Evolutionary conservation across 2,329 filamentous ascomycete species (phyloP).

Genomic region (Amesomyces nigricolor): DNA sequence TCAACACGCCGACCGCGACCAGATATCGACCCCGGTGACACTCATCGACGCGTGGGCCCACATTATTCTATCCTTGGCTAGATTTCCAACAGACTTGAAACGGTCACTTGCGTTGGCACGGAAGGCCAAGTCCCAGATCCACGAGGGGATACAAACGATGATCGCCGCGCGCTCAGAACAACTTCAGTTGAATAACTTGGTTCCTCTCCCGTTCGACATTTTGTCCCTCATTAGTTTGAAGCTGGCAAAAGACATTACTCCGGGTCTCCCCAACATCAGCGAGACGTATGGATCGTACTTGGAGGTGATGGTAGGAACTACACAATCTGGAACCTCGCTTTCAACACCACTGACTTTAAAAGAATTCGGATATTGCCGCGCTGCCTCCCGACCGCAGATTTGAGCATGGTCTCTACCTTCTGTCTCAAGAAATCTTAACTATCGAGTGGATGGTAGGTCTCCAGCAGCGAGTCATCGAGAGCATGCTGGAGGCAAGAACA

Average conservation of each 20-base stretch:
- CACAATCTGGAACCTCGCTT: neutral
- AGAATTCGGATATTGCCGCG: constrained; percentile 38
- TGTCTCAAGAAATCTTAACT: constrained; percentile 38
- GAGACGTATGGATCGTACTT: constrained; percentile 41
- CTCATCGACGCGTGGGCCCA: constrained; percentile 37
- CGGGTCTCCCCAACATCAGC: constrained; percentile 35
- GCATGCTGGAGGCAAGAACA: constrained; percentile 25
- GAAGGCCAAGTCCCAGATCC: neutral
- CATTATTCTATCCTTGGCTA: constrained; percentile 10
- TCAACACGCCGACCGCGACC: constrained; percentile 27
- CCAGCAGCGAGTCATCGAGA: too few relatives aligned
- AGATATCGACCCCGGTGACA: constrained; percentile 32
- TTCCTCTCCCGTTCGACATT: constrained; percentile 40
- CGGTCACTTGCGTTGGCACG: neutral
- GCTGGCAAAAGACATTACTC: constrained; percentile 37
- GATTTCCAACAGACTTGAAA: neutral
- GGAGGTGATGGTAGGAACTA: constrained; percentile 34
- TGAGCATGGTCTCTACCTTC: constrained; percentile 37
- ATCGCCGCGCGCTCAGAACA: constrained; percentile 21
- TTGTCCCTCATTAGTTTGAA: constrained; percentile 36
- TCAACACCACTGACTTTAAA: neutral
- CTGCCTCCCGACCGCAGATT: constrained; percentile 38
- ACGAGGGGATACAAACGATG: neutral
- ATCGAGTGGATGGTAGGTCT: constrained; percentile 32
- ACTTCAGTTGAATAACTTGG: constrained; percentile 33